phyloP scores from a whole-genome alignment of 306 rosid species.

The Calophaca sinica region DNA sequence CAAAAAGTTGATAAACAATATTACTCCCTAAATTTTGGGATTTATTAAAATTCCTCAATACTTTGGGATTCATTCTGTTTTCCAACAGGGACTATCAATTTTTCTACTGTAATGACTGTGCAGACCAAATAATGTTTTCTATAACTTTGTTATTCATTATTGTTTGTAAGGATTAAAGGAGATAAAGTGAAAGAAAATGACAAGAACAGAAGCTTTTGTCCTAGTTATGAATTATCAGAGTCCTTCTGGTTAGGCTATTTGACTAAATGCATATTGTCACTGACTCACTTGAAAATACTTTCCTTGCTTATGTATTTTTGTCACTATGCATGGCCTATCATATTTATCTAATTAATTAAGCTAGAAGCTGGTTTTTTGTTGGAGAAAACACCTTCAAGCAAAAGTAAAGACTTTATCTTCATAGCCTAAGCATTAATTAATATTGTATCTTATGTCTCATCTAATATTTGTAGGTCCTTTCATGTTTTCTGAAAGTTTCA shows the following conservation, averaged over 20 bases:
- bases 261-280: neutral
- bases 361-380: neutral
- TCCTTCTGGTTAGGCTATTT: neutral
- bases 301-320: neutral
- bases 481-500: neutral
- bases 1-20: neutral
- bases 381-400: neutral
- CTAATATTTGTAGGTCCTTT: slow-evolving; percentile 3
- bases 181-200: neutral
- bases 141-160: too few relatives aligned
- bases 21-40: neutral
- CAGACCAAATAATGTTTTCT: too few relatives aligned
- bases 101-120: neutral
- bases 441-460: neutral
- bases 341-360: neutral
- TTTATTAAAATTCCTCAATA: neutral
- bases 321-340: neutral
- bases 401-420: neutral
- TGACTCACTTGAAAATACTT: neutral
- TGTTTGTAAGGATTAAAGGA: neutral
- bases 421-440: neutral
- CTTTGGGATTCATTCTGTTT: too few relatives aligned
- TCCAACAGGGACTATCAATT: neutral
- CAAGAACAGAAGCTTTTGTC: neutral
- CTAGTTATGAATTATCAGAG: neutral